A percentile compares a stretch with the other conserved stretches of the same genome.
phyloP scores from a whole-genome alignment of 345 rosid genomes.

The Camelina laxa region DNA sequence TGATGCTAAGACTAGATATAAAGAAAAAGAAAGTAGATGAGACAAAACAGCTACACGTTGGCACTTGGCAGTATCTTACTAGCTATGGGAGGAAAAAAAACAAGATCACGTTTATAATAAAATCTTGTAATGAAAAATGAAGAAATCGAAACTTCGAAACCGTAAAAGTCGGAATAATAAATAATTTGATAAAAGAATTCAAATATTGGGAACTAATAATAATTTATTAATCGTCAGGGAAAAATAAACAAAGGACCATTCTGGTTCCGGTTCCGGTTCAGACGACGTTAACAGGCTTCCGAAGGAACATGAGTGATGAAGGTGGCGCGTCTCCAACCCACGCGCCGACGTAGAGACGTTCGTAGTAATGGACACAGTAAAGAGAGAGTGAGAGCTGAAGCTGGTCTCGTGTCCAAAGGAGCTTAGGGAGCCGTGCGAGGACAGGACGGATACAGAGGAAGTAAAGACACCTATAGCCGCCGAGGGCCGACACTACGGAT shows the following conservation, averaged over 20 bases:
- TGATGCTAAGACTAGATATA: conserved; percentile 11
- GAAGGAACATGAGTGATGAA: conserved; percentile 86
- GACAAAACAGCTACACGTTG: conserved; percentile 39
- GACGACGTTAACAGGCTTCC: conserved; percentile 79
- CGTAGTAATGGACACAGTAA: conserved; percentile 83
- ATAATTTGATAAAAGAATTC: conserved; percentile 36
- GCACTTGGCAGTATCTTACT: conserved; percentile 37
- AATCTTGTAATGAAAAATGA: conserved; percentile 32
- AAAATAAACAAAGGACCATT: background rate
- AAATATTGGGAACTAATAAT: conserved; percentile 24
- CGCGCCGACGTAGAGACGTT: conserved; percentile 57
- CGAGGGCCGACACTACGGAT: conserved; percentile 81
- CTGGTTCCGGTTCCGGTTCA: conserved; percentile 11
- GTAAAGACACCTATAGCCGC: conserved; percentile 90
- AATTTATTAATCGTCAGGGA: conserved; percentile 9
- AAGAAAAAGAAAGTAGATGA: conserved; percentile 24
- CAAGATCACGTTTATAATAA: conserved; percentile 37
- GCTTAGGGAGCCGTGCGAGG: conserved; percentile 50
- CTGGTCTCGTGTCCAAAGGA: conserved; percentile 55
- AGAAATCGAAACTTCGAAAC: conserved; percentile 27
- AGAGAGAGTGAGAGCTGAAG: conserved; percentile 88
- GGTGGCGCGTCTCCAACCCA: conserved; percentile 52
- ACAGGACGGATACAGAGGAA: conserved; percentile 75
- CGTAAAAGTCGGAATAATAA: conserved; percentile 31
- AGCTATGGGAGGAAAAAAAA: background rate